phyloP scores from a whole-genome alignment of 2,329 filamentous ascomycete genomes.

The Paraconiothyrium brasiliense region DNA sequence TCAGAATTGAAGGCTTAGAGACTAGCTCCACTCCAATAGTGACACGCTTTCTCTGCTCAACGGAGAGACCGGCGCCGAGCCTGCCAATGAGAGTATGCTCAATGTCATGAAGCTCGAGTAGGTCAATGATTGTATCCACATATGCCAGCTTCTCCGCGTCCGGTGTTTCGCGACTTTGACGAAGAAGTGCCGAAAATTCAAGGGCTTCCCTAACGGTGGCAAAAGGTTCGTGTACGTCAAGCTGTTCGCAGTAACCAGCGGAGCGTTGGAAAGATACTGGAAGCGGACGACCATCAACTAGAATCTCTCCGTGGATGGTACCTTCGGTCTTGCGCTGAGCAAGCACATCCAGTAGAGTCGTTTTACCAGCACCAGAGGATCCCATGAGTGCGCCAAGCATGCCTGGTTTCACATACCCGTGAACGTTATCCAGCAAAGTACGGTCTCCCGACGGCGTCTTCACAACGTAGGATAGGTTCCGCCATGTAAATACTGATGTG shows the following conservation, averaged over 20 bases:
- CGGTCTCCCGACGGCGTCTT: constrained; percentile 68
- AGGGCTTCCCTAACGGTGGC: constrained; percentile 72
- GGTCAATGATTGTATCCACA: constrained; percentile 70
- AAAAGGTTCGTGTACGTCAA: constrained; percentile 70
- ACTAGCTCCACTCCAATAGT: constrained; percentile 70
- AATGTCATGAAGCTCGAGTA: constrained; percentile 72
- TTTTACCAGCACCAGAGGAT: constrained; percentile 78
- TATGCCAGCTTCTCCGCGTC: constrained; percentile 70
- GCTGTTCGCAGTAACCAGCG: constrained; percentile 71
- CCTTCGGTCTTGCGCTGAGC: constrained; percentile 71
- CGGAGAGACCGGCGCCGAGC: constrained; percentile 67
- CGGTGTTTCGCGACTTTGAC: constrained; percentile 67
- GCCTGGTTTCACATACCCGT: constrained; percentile 65
- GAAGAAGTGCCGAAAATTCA: constrained; percentile 70
- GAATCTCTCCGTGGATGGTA: constrained; percentile 68
- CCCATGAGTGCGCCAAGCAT: constrained; percentile 59
- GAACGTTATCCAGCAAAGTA: constrained; percentile 64
- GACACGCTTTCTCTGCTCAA: constrained; percentile 73
- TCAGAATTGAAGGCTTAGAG: constrained; percentile 73
- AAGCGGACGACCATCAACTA: constrained; percentile 67
- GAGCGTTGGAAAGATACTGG: constrained; percentile 69
- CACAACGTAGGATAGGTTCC: constrained; percentile 70
- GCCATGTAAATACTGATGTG: constrained; percentile 64
- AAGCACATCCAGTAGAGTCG: constrained; percentile 81
- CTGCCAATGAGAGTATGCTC: constrained; percentile 72